A percentile compares a stretch with the other conserved stretches of the same genome.
Evolutionary conservation across 371 early-diverging fungal species (phyloP).

Genomic region (Mucor saturninus): DNA sequence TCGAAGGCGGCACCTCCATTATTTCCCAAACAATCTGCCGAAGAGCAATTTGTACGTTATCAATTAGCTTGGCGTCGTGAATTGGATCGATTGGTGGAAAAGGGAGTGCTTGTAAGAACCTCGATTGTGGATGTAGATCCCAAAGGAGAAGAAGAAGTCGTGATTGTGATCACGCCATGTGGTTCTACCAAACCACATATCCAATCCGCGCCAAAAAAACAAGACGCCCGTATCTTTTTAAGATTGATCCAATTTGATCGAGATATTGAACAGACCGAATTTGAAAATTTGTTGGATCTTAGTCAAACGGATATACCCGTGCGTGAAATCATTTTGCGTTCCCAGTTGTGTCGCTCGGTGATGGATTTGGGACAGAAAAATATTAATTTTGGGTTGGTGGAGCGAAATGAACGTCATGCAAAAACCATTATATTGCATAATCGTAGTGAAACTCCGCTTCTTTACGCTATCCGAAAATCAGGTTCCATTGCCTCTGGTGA

Average conservation of each 20-base stretch:
- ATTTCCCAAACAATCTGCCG: conserved; percentile 76
- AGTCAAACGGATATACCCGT: conserved; percentile 80
- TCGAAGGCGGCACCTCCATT: conserved; percentile 68
- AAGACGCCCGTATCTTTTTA: conserved; percentile 81
- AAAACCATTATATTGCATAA: conserved; percentile 93
- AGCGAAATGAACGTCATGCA: conserved; percentile 84
- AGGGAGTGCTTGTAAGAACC: conserved; percentile 71
- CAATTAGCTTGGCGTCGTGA: conserved; percentile 79
- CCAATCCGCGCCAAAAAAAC: conserved; percentile 80
- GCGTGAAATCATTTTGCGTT: conserved; percentile 90
- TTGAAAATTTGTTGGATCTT: conserved; percentile 68
- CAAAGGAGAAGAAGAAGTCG: conserved; percentile 68
- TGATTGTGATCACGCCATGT: conserved; percentile 81
- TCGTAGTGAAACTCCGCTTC: conserved; percentile 85
- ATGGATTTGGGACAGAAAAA: conserved; percentile 96
- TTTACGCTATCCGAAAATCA: conserved; percentile 93
- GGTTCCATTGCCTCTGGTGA: conserved; percentile 96
- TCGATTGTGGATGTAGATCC: conserved; percentile 73
- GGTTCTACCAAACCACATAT: conserved; percentile 59
- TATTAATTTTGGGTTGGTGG: conserved; percentile 94
- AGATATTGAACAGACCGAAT: conserved; percentile 62
- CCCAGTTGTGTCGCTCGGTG: conserved; percentile 80
- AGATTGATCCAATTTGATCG: conserved; percentile 80
- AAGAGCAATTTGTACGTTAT: conserved; percentile 84
- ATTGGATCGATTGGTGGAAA: conserved; percentile 72